Evolutionary conservation across 768 basidiomycete genomes (phyloP), one percentile per base, ranked within the genome.

Genomic region (Auricularia auricula-judae): DNA sequence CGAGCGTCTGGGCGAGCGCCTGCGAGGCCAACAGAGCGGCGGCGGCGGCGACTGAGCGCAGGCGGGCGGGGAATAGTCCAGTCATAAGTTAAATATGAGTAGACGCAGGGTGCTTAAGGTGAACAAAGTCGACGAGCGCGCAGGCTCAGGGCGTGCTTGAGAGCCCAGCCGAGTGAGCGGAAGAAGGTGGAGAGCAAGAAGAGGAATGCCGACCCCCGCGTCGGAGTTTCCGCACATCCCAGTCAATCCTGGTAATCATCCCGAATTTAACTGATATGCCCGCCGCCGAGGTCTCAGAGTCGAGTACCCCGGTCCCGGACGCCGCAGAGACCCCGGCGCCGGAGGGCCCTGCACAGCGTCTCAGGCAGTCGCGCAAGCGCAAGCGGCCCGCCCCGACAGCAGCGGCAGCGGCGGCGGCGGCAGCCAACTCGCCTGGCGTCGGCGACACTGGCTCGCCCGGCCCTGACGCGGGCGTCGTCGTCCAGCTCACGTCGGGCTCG

Each of bases 31-130:
- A 34, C 23, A 59, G 56, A 14, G 29, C 56, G 23, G 29, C 56
- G 29, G 56, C 21, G 56, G 23, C 11, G 23, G 34, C 29, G 23
- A 29, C 56, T 4, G 47, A 16, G 18, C 18, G 18, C 14, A 21
- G 14, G 47, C 21, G 47, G 14, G 47, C 18, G 56, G 18, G 23
- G 12, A 59, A 33, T 33, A 59, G 56, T 23, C 29, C 56, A 59
- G 29, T 59, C 56, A 59, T 59, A 59, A 59, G 56, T 59, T 59
- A 59, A 35, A 59, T 59, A 59, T 59, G 56, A 51, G 29, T 23
- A 12, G 21, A 34, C 23, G 34, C 56, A 12, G 47, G 7, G 23
- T n/a, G 23, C 11, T 59, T 12, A 59, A 59, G 18, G 56, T 23
- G 10, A 33, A 59, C 3, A 59, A 33, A 29, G 47, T 18, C 18